Conservation (phyloP, 2,329 filamentous ascomycete genomes). For the Fusarium protoensiforme region DNA sequence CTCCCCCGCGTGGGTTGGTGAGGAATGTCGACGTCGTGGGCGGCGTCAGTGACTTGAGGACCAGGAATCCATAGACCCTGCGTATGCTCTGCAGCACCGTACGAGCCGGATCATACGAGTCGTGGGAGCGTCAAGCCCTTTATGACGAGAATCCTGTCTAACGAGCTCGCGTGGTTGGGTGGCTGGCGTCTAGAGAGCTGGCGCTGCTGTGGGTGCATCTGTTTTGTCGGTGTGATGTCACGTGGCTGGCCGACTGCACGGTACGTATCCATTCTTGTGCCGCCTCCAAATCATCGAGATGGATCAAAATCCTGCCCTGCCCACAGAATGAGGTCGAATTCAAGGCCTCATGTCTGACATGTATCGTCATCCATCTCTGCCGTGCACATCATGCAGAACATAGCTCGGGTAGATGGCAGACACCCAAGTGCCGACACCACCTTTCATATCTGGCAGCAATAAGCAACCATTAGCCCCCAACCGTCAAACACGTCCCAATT, state of each 20-base stretch:
- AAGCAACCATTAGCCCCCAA: not conserved
- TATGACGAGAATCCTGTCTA: constrained; percentile 21
- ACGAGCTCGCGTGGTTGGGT: constrained; percentile 23
- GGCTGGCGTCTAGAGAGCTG: constrained; percentile 27
- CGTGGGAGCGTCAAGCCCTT: not conserved
- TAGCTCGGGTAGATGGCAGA: not conserved
- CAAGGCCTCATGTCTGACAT: not conserved
- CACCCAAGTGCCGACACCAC: not conserved
- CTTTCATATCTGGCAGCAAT: not conserved
- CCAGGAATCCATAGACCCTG: constrained; percentile 25
- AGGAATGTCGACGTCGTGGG: constrained; percentile 32
- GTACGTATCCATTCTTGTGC: constrained; percentile 14
- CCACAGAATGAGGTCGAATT: not conserved
- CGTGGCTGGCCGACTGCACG: constrained; percentile 31
- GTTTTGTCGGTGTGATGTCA: constrained; percentile 44
- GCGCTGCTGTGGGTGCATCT: constrained; percentile 22
- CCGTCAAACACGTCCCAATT: not conserved
- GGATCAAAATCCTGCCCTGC: not conserved
- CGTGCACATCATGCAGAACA: not conserved
- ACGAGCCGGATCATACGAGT: constrained; percentile 37
- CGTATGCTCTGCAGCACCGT: constrained; percentile 23
- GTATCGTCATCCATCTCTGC: not conserved
- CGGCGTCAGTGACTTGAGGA: constrained; percentile 27
- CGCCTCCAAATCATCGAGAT: not conserved
- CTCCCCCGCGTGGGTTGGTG: constrained; percentile 42